Evolutionary conservation across 1,284 basidiomycete species (phyloP), one percentile per base, ranked within the genome.

Genomic region (Takashimella koratensis): DNA sequence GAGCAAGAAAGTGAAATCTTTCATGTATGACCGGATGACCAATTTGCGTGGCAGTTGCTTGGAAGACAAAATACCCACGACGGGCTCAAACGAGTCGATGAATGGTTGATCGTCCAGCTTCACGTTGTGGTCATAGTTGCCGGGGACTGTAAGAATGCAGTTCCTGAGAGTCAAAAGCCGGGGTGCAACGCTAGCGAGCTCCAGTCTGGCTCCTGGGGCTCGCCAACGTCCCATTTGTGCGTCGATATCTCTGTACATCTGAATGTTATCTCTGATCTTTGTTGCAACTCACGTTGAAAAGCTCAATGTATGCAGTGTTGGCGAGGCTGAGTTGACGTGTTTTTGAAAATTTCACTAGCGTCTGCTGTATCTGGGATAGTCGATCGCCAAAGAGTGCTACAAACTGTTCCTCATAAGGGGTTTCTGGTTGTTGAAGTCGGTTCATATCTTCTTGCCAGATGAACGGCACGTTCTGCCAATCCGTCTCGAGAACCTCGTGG

Each of bases 61-160:
- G 4, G 70, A 66, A 6, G 67, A 60, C 20, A 74, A 46, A 24
- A 74, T 62, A 46, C 73, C 65, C 2, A 73, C 60, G 13, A 49
- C 51, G 0, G 68, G 65, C 1, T 60, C 56, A 43, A 74, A 68
- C 8, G 62, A 54, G 19, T 67, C 61, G 30, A 74, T 74, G 58
- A 71, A 74, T 0, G 65, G 58, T 51, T 74, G 72, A 48, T 71
- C 65, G 43, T 66, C 65, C 2, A 69, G 60, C 26, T 65, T 62
- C 20, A 64, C 30, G 13, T 62, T 56, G 0, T 67, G 63, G 36
- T 74, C 67, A 54, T 73, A 74, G 54, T 74, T 63, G 3, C 68
- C 72, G 13, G 71, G 72, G 1, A 74, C 71, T 10, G 67, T 73
- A 41, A 74, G 47, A 24, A 70, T 63, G 44, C 66, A 70, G 36